Conservation (phyloP, 345 rosid genomes). For the Corchorus olitorius region DNA sequence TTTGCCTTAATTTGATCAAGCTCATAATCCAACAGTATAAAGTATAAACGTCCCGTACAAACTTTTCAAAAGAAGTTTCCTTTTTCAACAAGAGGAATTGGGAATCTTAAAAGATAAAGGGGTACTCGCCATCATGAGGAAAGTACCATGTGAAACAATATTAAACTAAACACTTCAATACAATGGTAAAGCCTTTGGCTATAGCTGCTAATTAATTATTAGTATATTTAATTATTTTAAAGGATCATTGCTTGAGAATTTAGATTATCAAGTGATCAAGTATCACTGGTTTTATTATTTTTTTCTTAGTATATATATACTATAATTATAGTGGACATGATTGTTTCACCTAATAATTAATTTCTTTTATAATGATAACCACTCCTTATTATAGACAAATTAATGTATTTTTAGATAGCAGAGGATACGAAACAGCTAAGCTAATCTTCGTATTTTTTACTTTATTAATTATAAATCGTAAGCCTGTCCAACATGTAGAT, state of each 20-base stretch:
- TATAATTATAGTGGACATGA: not conserved
- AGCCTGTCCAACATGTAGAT: not conserved
- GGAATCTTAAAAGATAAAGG: slow-evolving; percentile 5
- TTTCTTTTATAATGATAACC: not conserved
- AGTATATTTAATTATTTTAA: not conserved
- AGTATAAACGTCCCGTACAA: not conserved
- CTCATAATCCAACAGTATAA: not conserved
- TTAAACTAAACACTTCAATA: not conserved
- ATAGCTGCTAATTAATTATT: not conserved
- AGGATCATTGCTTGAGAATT: not conserved
- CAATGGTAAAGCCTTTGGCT: no score
- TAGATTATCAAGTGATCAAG: not conserved
- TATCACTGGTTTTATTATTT: not conserved
- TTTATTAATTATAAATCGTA: not conserved
- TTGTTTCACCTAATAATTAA: not conserved
- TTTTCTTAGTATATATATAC: no score
- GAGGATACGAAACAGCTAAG: slow-evolving; percentile 17
- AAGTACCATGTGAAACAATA: not conserved
- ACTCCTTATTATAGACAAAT: not conserved
- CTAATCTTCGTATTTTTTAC: not conserved
- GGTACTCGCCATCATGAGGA: not conserved
- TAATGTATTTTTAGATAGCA: not conserved
- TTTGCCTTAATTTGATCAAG: not conserved
- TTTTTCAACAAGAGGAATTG: not conserved
- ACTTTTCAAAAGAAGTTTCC: not conserved